phyloP scores from a whole-genome alignment of 1,284 basidiomycete species.

The Melampsora americana region DNA sequence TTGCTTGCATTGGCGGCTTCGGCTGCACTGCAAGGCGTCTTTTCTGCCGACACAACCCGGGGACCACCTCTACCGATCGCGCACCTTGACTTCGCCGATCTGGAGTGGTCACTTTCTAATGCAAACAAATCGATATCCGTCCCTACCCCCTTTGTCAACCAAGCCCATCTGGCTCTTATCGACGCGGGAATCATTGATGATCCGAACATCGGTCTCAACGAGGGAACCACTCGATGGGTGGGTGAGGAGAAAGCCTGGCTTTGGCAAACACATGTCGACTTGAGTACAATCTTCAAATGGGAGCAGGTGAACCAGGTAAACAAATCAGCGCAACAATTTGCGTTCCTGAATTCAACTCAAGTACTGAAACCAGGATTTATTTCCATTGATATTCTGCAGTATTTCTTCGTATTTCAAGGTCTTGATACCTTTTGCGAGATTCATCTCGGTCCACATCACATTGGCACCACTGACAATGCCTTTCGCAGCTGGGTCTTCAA shows the following conservation, averaged over 20 bases:
- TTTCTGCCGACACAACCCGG: neutral
- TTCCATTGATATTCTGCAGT: slow-evolving; percentile 10
- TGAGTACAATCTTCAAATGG: slow-evolving; percentile 4
- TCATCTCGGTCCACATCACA: neutral
- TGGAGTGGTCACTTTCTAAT: slow-evolving; percentile 49
- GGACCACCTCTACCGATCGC: slow-evolving; percentile 34
- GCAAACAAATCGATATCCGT: slow-evolving; percentile 48
- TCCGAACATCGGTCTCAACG: slow-evolving; percentile 44
- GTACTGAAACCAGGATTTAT: neutral
- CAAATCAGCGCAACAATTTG: neutral
- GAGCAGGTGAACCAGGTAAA: slow-evolving; percentile 20
- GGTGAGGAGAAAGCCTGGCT: slow-evolving; percentile 41
- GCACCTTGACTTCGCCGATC: slow-evolving; percentile 38
- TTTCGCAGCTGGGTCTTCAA: slow-evolving; percentile 42
- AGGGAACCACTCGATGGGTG: slow-evolving; percentile 41
- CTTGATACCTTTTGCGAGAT: slow-evolving; percentile 44
- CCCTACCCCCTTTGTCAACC: slow-evolving; percentile 48
- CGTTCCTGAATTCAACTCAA: neutral
- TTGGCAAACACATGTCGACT: slow-evolving; percentile 25
- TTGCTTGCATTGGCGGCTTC: too few relatives aligned
- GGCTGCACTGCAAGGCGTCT: neutral
- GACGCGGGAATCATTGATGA: slow-evolving; percentile 49
- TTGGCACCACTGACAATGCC: slow-evolving; percentile 37
- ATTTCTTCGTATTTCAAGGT: slow-evolving; percentile 37
- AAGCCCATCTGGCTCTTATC: slow-evolving; percentile 49